Evolutionary conservation across 129 eudicot species (phyloP).

Genomic region (Helianthus tuberosus): DNA sequence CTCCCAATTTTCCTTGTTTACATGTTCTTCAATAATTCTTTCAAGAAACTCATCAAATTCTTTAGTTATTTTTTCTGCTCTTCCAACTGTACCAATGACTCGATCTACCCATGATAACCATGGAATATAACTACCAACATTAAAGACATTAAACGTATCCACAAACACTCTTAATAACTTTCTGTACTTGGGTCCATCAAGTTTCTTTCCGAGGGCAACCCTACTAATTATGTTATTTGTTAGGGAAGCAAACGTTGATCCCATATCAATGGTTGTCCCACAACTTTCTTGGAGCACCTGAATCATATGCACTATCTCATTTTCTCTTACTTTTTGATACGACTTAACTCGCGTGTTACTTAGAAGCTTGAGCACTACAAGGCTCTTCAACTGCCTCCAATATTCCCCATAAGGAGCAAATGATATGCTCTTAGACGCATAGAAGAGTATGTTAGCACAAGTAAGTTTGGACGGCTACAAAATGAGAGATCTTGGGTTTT

Average conservation of each 20-base stretch:
- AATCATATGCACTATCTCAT: not conserved
- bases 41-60: constrained; percentile 8
- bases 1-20: not conserved
- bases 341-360: constrained; percentile 1
- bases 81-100: not conserved
- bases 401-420: constrained; percentile 1
- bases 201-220: not conserved
- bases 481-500: constrained; percentile 3
- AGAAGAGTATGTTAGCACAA: not conserved
- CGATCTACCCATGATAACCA: constrained; percentile 6
- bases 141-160: not conserved
- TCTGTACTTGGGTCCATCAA: not conserved
- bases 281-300: not conserved
- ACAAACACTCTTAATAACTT: not conserved
- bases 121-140: not conserved
- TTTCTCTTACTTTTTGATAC: constrained; percentile 5
- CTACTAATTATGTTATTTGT: not conserved
- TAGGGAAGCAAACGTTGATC: not conserved
- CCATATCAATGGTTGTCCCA: not conserved
- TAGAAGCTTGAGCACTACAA: constrained; percentile 3
- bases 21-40: constrained; percentile 5
- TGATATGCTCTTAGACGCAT: not conserved
- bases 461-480: not conserved
- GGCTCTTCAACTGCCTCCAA: constrained; percentile 10
- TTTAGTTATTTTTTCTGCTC: not conserved